These are phyloP conservation scores for Scedosporium apiospermum DNA, from an alignment of 2,329 filamentous ascomycete genomes.

Conservation along the genomic window DNA sequence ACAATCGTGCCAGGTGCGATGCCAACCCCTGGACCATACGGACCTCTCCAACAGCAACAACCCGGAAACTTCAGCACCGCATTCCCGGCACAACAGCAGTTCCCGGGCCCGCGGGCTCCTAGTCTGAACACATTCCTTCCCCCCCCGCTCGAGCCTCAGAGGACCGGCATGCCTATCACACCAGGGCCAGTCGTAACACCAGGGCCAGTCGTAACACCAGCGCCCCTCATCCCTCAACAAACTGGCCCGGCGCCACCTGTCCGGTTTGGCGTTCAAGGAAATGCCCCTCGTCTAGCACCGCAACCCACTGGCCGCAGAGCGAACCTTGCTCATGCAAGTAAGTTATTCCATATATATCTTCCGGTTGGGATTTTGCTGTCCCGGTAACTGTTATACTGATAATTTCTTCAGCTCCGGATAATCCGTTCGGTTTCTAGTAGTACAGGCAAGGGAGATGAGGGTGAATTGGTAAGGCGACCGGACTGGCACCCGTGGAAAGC, in stretches of 20 bases:
- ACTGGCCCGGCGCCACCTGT: conserved; percentile 71
- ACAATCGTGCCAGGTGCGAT: conserved; percentile 40
- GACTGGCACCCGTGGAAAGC: no score
- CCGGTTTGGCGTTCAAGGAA: conserved; percentile 70
- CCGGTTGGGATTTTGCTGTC: neutral
- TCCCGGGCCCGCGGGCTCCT: conserved; percentile 18
- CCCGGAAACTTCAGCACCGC: conserved; percentile 49
- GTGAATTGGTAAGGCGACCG: no score
- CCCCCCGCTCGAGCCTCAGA: conserved; percentile 49
- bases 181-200: neutral
- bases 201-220: neutral
- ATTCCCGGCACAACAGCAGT: conserved; percentile 38
- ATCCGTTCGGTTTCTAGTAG: conserved; percentile 42
- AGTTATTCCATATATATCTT: conserved; percentile 34
- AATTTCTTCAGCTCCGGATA: conserved; percentile 33
- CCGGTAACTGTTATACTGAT: no score
- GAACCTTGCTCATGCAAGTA: conserved; percentile 91
- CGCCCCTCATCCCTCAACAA: conserved; percentile 24
- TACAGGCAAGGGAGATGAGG: neutral
- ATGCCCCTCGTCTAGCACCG: conserved; percentile 66
- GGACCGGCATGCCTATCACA: conserved; percentile 35
- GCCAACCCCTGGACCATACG: conserved; percentile 24
- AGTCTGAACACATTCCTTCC: conserved; percentile 48
- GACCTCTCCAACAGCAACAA: conserved; percentile 50
- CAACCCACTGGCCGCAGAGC: conserved; percentile 85